A percentile compares a stretch with the other conserved stretches of the same genome.
These are phyloP conservation scores for Moricandia moricandioides DNA, from an alignment of 345 rosid genomes.

Conservation along the genomic window DNA sequence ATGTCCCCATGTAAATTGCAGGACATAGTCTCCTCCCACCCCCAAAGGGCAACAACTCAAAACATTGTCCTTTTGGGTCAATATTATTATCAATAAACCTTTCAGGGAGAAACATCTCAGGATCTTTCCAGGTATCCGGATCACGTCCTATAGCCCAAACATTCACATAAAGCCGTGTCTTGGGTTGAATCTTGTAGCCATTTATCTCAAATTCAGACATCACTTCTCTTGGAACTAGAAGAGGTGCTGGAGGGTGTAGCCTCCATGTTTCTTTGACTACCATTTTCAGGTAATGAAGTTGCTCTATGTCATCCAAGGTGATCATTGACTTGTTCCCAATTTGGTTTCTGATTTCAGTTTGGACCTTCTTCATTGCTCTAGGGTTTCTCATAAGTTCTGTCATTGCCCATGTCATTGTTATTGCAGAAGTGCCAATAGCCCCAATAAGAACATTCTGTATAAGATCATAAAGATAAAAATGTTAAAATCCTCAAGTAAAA, in stretches of 20 bases:
- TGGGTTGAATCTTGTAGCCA: slow-evolving; percentile 36
- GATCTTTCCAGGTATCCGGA: slow-evolving; percentile 42
- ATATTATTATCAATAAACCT: slow-evolving; percentile 36
- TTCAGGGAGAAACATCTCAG: slow-evolving; percentile 41
- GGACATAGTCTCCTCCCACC: slow-evolving; percentile 51
- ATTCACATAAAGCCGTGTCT: slow-evolving; percentile 42
- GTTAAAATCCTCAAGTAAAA: neutral
- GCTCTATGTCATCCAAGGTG: slow-evolving; percentile 26
- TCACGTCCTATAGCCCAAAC: slow-evolving; percentile 55
- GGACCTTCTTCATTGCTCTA: slow-evolving; percentile 41
- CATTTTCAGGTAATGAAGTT: slow-evolving; percentile 45
- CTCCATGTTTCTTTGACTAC: slow-evolving; percentile 51
- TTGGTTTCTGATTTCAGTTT: slow-evolving; percentile 41
- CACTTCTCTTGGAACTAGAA: slow-evolving; percentile 48
- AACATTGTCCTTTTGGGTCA: slow-evolving; percentile 45
- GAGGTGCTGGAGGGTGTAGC: slow-evolving; percentile 51
- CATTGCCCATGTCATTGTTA: slow-evolving; percentile 46
- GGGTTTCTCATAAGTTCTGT: slow-evolving; percentile 46
- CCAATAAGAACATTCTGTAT: slow-evolving; percentile 38
- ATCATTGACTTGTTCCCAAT: slow-evolving; percentile 36
- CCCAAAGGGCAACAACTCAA: slow-evolving; percentile 50
- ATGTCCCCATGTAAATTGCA: slow-evolving; percentile 33
- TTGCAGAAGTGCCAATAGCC: slow-evolving; percentile 27
- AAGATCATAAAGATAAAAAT: neutral
- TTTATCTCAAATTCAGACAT: slow-evolving; percentile 39